Percentiles rank a stretch among this genome's conserved stretches.
Evolutionary conservation across 2,329 filamentous ascomycete species (phyloP).

Genomic region (Leptographium galeiforme): DNA sequence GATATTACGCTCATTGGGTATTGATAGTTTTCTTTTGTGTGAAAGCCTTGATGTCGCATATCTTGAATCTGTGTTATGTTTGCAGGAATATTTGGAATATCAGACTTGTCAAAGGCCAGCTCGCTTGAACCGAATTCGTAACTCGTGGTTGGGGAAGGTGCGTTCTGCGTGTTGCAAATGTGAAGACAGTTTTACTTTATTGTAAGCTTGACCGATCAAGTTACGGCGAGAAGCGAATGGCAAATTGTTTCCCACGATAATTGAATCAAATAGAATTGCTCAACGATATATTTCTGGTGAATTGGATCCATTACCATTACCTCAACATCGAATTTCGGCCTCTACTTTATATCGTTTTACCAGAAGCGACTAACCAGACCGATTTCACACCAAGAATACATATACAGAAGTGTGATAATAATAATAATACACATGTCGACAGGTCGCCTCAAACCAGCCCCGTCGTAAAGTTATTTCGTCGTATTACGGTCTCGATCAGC

Average conservation of each 20-base stretch:
- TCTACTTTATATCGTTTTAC: not conserved
- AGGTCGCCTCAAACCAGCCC: not conserved
- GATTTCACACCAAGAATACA: no score
- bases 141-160: no score
- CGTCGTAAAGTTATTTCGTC: conserved; percentile 20
- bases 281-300: no score
- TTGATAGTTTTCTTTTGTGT: not conserved
- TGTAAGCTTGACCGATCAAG: no score
- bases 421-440: not conserved
- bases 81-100: not conserved
- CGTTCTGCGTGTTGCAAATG: no score
- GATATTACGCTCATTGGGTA: not conserved
- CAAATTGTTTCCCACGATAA: no score
- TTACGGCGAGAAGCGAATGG: no score
- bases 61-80: not conserved
- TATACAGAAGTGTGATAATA: not conserved
- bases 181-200: no score
- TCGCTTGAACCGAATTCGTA: no score
- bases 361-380: not conserved
- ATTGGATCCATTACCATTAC: no score
- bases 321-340: no score
- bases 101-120: not conserved
- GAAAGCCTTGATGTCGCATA: not conserved
- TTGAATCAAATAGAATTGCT: no score
- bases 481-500: conserved; percentile 27